A percentile compares a stretch with the other conserved stretches of the same genome.
phyloP scores from a whole-genome alignment of 225 moss, liverwort and hornwort genomes.

The Polytrichum commune region DNA sequence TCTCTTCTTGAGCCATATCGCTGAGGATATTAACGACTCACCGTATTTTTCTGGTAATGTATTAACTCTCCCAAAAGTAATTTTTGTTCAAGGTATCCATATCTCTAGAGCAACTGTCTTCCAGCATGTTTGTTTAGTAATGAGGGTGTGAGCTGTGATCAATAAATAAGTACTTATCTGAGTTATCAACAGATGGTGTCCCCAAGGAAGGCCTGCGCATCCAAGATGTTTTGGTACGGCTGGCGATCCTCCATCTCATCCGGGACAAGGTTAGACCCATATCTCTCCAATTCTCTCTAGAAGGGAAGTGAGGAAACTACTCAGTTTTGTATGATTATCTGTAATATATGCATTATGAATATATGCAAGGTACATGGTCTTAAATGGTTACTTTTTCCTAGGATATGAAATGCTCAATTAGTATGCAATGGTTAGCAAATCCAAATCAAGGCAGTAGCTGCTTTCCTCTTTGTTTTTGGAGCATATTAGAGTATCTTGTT shows the following conservation, averaged over 20 bases:
- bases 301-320: no score
- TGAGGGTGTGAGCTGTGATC: background rate
- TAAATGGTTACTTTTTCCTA: no score
- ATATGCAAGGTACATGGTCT: no score
- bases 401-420: no score
- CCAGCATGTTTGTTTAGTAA: background rate
- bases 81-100: no score
- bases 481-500: no score
- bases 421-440: no score
- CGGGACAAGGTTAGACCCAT: slow-evolving; percentile 70
- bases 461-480: no score
- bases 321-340: no score
- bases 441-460: no score
- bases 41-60: slow-evolving; percentile 62
- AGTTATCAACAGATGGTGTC: slow-evolving; percentile 69
- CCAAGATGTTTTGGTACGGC: slow-evolving; percentile 94
- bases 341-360: no score
- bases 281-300: background rate
- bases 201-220: slow-evolving; percentile 98
- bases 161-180: background rate
- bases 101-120: background rate
- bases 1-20: slow-evolving; percentile 91
- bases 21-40: slow-evolving; percentile 83
- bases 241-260: slow-evolving; percentile 93
- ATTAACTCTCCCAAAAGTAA: background rate